Evolutionary conservation across 805 yeast genomes (phyloP), one percentile per base, ranked within the genome.

Genomic region (Hanseniaspora opuntiae): DNA sequence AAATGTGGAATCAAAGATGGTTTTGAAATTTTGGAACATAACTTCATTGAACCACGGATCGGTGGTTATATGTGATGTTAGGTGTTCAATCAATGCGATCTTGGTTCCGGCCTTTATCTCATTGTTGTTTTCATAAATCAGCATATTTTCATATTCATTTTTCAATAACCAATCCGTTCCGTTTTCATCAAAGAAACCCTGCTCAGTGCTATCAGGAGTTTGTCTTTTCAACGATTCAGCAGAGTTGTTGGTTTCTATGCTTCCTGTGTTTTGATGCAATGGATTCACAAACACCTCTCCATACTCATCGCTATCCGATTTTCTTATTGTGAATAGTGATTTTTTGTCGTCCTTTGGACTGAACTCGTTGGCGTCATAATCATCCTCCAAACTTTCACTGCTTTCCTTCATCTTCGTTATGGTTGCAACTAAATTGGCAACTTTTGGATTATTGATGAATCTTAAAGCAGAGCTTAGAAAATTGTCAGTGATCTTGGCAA

Each of bases 31-130:
- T n/a, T 79, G 69, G 56, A 88, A 68, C 69, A 89, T 78, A 0
- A 87, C 76, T 6, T 81, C 70, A 60, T 81, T 81, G 67, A 81
- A 88, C 24, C 74, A 71, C 3, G 81, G 75, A 61, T 81, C 85
- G 22, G 76, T 67, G 39, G 74, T 65, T 52, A 77, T 78, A 62
- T 87, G 94, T 62, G 81, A 84, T 0, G 95, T 86, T 56, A 89
- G 71, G 64, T 85, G 86, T 52, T 87, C 83, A 8, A 90, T 74
- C 44, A 90, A 69, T 0, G 95, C 94, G 44, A 76, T 80, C 45
- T 78, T 74, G 0, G 94, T 77, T 5, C 96, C 97, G 50, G 96
- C 97, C 63, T 82, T 84, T 37, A 88, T 74, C 52, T 74, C 74
- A 3, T 32, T 45, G 1, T 89, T 93, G 56, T 79, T 68, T 58